Conservation (phyloP, 352 stramenopile species). For the Globisporangium rhizosaccharum region DNA sequence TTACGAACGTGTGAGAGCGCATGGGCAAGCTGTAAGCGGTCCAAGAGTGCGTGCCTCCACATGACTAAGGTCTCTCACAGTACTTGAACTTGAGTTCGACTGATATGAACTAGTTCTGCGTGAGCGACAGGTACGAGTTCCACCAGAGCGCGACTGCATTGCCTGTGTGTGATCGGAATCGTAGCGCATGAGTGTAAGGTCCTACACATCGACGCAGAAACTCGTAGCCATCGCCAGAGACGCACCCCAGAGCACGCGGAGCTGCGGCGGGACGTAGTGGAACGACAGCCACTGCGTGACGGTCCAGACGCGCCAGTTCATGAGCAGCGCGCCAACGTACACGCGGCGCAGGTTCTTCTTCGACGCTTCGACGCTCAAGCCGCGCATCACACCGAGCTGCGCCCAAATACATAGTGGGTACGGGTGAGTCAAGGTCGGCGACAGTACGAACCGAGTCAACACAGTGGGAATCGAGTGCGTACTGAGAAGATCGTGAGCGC, state of each 20-base stretch:
- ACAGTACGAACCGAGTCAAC: no score
- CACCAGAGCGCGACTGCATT: constrained; percentile 71
- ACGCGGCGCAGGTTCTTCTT: constrained; percentile 36
- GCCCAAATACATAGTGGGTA: neutral
- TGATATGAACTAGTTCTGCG: constrained; percentile 25
- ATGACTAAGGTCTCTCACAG: no score
- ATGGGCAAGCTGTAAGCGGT: no score
- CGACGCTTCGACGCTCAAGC: constrained; percentile 39
- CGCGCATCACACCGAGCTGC: constrained; percentile 56
- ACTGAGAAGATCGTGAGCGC: constrained; percentile 70
- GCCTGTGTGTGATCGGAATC: constrained; percentile 19
- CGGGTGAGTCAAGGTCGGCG: no score
- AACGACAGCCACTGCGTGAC: constrained; percentile 70
- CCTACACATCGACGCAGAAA: neutral
- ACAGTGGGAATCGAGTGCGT: neutral
- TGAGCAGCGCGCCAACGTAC: constrained; percentile 46
- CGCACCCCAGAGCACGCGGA: constrained; percentile 72
- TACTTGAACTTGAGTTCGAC: no score
- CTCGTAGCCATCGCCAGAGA: neutral
- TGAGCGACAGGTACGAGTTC: constrained; percentile 75
- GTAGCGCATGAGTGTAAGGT: neutral
- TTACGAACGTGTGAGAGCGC: no score
- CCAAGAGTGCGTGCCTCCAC: no score
- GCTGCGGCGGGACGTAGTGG: constrained; percentile 62
- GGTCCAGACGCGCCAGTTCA: constrained; percentile 74